Conservation (phyloP, 345 rosid species). For the Murraya koenigii region DNA sequence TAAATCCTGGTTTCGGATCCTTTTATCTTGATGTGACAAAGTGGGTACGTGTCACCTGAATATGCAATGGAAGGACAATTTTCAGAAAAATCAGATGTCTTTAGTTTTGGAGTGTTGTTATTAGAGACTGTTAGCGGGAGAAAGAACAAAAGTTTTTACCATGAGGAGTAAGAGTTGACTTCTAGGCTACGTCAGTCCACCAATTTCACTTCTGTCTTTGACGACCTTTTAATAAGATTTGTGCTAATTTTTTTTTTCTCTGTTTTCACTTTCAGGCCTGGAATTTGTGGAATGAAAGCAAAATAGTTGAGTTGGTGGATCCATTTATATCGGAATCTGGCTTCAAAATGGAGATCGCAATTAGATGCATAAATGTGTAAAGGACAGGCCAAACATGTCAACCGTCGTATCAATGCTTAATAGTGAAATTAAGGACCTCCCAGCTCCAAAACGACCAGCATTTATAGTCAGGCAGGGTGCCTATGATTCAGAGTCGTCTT, state of each 20-base stretch:
- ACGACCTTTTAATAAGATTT: too few relatives aligned
- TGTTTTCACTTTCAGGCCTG: slow-evolving; percentile 17
- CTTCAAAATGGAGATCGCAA: background rate
- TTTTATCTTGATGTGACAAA: background rate
- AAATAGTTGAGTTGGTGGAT: slow-evolving; percentile 10
- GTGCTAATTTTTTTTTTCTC: background rate
- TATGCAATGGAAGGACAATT: slow-evolving; percentile 43
- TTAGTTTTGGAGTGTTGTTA: slow-evolving; percentile 43
- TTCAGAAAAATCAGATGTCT: slow-evolving; percentile 48
- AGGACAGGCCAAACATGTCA: slow-evolving; percentile 23
- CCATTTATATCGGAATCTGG: background rate
- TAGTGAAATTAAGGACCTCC: slow-evolving; percentile 24
- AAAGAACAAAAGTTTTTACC: slow-evolving; percentile 28
- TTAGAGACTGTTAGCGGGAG: slow-evolving; percentile 44
- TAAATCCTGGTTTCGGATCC: background rate
- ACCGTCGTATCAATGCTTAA: slow-evolving; percentile 21
- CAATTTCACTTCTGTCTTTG: background rate
- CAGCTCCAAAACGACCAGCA: slow-evolving; percentile 14
- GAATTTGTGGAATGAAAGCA: slow-evolving; percentile 23
- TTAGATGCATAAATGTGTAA: slow-evolving; percentile 22
- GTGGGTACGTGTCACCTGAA: slow-evolving; percentile 50
- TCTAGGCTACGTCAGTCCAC: slow-evolving; percentile 27
- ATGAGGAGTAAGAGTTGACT: slow-evolving; percentile 11
- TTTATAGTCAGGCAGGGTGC: slow-evolving; percentile 8
- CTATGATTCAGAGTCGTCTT: background rate